A percentile compares a stretch with the other conserved stretches of the same genome.
Conservation (phyloP, 371 early-diverging fungal genomes). For the Apophysomyces elegans region DNA sequence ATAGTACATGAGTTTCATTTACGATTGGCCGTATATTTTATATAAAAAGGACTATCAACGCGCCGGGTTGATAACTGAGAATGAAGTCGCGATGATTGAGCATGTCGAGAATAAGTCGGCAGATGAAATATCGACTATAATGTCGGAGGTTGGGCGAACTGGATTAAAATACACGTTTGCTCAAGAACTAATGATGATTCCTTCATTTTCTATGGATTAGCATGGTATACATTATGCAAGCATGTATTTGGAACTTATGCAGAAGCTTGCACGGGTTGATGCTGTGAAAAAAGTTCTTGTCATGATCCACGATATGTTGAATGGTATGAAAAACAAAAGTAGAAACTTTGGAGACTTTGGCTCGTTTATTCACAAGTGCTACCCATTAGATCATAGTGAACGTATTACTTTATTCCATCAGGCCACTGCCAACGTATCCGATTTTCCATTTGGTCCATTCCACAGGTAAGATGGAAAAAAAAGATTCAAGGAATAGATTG, state of each 20-base stretch:
- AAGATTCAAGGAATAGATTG: not conserved
- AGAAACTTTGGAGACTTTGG: not conserved
- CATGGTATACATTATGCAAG: slow-evolving; percentile 62
- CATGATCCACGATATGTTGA: slow-evolving; percentile 84
- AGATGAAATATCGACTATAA: slow-evolving; percentile 49
- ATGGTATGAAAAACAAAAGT: slow-evolving; percentile 47
- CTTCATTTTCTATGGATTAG: slow-evolving; percentile 12
- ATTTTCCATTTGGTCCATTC: slow-evolving; percentile 69
- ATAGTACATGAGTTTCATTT: not conserved
- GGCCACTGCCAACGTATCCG: slow-evolving; percentile 41
- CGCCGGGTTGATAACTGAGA: slow-evolving; percentile 78
- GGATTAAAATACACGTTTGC: too few species aligned
- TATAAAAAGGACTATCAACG: slow-evolving; percentile 74
- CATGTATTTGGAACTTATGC: slow-evolving; percentile 71
- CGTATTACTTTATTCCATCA: slow-evolving; percentile 56
- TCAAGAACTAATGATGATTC: not conserved
- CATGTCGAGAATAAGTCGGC: slow-evolving; percentile 55
- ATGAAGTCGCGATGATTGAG: slow-evolving; percentile 75
- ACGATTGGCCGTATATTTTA: not conserved
- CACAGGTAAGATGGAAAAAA: slow-evolving; percentile 56
- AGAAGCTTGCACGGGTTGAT: slow-evolving; percentile 85
- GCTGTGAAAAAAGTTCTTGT: slow-evolving; percentile 89
- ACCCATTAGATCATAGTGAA: slow-evolving; percentile 52
- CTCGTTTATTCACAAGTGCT: not conserved
- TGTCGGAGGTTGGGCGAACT: slow-evolving; percentile 46